Percentiles rank a stretch among this genome's conserved stretches.
Conservation (phyloP, 1,139 yeast genomes). For the Suhomyces anneliseae region DNA sequence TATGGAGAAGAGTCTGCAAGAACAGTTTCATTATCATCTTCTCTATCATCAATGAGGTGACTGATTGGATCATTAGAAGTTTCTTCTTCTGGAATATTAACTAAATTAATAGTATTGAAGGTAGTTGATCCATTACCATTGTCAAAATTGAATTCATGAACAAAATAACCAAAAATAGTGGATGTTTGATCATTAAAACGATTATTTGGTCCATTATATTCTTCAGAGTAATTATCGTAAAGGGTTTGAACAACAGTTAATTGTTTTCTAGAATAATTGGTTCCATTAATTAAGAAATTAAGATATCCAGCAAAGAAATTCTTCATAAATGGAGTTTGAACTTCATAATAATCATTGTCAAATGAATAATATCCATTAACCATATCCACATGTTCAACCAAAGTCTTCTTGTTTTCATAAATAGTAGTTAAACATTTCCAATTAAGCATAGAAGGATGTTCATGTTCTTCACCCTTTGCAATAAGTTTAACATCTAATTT, state of each 20-base stretch:
- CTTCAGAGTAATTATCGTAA: slow-evolving; percentile 16
- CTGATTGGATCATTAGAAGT: background rate
- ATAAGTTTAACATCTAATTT: slow-evolving; percentile 21
- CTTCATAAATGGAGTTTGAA: slow-evolving; percentile 42
- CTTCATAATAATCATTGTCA: slow-evolving; percentile 20
- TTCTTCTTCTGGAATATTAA: slow-evolving; percentile 6
- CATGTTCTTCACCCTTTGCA: slow-evolving; percentile 1
- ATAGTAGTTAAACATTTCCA: slow-evolving; percentile 39
- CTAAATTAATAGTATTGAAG: slow-evolving; percentile 13
- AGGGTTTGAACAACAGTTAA: slow-evolving; percentile 35
- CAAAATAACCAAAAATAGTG: slow-evolving; percentile 25
- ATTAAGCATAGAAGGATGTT: slow-evolving; percentile 22
- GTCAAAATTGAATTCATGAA: slow-evolving; percentile 28
- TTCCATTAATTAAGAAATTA: slow-evolving; percentile 37
- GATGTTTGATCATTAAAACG: slow-evolving; percentile 18
- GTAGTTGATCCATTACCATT: slow-evolving; percentile 12
- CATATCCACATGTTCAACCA: slow-evolving; percentile 31
- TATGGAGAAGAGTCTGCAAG: slow-evolving; percentile 43
- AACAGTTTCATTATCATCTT: slow-evolving; percentile 45
- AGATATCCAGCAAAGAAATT: slow-evolving; percentile 44
- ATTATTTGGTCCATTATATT: slow-evolving; percentile 4
- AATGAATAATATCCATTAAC: slow-evolving; percentile 36
- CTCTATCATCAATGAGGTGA: slow-evolving; percentile 11
- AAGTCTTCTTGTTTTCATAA: slow-evolving; percentile 22
- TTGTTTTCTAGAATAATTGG: slow-evolving; percentile 21